Evolutionary conservation across 2,329 filamentous ascomycete genomes (phyloP).

Genomic region (Nakataea oryzae): DNA sequence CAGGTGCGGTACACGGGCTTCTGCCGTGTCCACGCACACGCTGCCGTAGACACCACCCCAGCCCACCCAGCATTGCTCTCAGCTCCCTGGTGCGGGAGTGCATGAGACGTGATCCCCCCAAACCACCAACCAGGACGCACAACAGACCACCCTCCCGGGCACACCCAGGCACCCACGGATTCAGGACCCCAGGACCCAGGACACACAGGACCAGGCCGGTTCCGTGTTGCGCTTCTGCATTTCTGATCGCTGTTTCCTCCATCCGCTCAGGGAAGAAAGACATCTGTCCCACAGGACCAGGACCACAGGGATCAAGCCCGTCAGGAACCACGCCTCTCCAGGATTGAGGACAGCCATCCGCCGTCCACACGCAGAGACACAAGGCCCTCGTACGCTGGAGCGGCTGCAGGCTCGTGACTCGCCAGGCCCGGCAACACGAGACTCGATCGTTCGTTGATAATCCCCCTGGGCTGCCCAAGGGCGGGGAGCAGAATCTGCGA

Average conservation of each 20-base stretch:
- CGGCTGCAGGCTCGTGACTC: neutral
- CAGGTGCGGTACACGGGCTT: no score
- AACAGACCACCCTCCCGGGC: neutral
- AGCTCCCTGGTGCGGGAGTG: neutral
- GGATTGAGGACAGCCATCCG: neutral
- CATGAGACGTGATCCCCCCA: neutral
- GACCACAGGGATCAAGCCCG: neutral
- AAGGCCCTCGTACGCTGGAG: neutral
- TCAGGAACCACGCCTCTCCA: neutral
- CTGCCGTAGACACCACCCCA: no score
- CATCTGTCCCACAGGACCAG: neutral
- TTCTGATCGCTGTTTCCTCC: neutral
- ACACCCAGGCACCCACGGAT: neutral
- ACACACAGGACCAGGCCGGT: neutral
- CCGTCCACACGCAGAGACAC: no score
- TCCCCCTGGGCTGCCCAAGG: neutral
- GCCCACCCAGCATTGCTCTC: neutral
- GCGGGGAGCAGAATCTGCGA: neutral
- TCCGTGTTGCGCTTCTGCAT: neutral
- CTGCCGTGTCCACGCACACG: no score
- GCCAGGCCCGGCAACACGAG: constrained; percentile 1
- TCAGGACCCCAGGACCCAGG: no score
- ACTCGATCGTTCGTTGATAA: neutral
- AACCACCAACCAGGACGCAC: neutral
- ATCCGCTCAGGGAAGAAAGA: neutral